These are phyloP conservation scores for Pseudogymnoascus sp. DNA, from an alignment of 2,329 filamentous ascomycete species.

Conservation along the genomic window DNA sequence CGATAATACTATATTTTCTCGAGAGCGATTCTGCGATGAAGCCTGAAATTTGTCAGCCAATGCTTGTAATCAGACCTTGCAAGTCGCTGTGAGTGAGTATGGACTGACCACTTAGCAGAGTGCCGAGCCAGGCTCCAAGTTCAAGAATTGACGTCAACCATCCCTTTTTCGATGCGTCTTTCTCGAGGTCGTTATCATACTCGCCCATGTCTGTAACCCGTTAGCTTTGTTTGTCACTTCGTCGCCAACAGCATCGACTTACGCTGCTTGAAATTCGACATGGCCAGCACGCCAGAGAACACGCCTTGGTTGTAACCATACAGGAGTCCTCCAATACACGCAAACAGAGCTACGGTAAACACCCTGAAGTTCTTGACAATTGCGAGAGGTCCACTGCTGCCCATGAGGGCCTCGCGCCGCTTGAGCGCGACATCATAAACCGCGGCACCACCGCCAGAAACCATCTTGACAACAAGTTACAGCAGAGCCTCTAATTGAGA, in stretches of 20 bases:
- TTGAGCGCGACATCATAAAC: constrained; percentile 44
- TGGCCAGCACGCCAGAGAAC: constrained; percentile 59
- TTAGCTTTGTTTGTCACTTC: constrained; percentile 21
- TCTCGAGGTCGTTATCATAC: constrained; percentile 38
- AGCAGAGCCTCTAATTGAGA: background rate
- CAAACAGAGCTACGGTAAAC: constrained; percentile 51
- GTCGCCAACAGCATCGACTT: constrained; percentile 27
- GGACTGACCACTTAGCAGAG: constrained; percentile 43
- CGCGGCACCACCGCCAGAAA: constrained; percentile 25
- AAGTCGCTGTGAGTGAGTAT: background rate
- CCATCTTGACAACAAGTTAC: constrained; percentile 19
- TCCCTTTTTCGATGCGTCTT: constrained; percentile 46
- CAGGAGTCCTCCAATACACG: constrained; percentile 52
- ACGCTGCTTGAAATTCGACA: constrained; percentile 44
- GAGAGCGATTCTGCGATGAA: constrained; percentile 62
- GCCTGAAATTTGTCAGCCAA: constrained; percentile 12
- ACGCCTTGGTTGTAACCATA: constrained; percentile 64
- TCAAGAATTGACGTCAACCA: constrained; percentile 62
- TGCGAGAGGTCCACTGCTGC: constrained; percentile 41
- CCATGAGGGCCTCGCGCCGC: constrained; percentile 46
- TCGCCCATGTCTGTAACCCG: constrained; percentile 43
- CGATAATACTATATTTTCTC: constrained; percentile 59
- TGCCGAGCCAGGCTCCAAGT: constrained; percentile 69
- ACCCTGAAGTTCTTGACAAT: constrained; percentile 53
- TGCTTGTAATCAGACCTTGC: background rate